These are phyloP conservation scores for Cryptococcus amylolentus DNA, from an alignment of 1,284 basidiomycete genomes.

Conservation along the genomic window DNA sequence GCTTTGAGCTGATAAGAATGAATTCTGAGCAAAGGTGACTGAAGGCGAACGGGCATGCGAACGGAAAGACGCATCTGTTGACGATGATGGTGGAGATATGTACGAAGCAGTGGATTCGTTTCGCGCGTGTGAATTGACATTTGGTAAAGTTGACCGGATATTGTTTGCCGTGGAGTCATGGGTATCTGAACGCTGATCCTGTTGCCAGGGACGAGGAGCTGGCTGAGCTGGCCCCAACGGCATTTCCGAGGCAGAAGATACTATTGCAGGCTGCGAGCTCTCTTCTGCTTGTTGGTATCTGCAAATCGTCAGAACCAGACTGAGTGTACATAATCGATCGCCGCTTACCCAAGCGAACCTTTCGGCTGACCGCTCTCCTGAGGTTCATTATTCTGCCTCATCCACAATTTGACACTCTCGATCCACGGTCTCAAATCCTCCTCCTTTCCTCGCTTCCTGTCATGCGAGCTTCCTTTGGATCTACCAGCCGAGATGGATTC, in stretches of 20 bases:
- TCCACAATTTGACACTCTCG: slow-evolving; percentile 66
- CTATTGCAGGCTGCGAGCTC: neutral
- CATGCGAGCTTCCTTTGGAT: slow-evolving; percentile 4
- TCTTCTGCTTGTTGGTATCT: slow-evolving; percentile 11
- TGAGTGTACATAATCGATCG: no score
- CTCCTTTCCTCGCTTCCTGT: slow-evolving; percentile 40
- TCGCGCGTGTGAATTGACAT: slow-evolving; percentile 13
- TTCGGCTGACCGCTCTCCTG: no score
- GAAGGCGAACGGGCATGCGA: slow-evolving; percentile 33
- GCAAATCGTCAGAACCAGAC: slow-evolving; percentile 1
- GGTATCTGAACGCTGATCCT: no score
- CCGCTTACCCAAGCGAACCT: no score
- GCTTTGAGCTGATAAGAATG: slow-evolving; percentile 5
- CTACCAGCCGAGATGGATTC: slow-evolving; percentile 13
- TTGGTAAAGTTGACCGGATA: neutral
- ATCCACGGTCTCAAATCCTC: slow-evolving; percentile 70
- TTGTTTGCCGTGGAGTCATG: slow-evolving; percentile 1
- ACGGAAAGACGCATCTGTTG: slow-evolving; percentile 27
- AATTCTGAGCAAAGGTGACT: slow-evolving; percentile 10
- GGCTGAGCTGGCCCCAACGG: slow-evolving; percentile 13
- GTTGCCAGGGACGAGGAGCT: neutral
- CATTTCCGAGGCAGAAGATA: slow-evolving; percentile 19
- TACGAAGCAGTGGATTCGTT: slow-evolving; percentile 23
- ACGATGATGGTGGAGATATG: slow-evolving; percentile 30
- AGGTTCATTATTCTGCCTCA: slow-evolving; percentile 46